A percentile compares a stretch with the other conserved stretches of the same genome.
These are phyloP conservation scores for Gigaspora rosea DNA, from an alignment of 192 early-diverging fungal genomes.

Conservation along the genomic window DNA sequence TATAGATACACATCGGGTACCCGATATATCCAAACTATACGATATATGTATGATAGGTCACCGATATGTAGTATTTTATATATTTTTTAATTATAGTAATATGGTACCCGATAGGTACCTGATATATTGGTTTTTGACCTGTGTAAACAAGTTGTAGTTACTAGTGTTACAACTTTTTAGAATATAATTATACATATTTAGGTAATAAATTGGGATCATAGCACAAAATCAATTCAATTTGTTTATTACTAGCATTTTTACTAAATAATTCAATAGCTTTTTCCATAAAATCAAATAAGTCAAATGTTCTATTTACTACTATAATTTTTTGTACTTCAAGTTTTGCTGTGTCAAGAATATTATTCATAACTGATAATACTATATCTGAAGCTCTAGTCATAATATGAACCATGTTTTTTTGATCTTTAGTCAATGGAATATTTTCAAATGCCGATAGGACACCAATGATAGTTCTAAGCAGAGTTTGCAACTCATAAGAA, in stretches of 20 bases:
- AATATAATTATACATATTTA: constrained; percentile 39
- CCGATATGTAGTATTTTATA: too few species aligned
- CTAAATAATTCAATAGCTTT: constrained; percentile 47
- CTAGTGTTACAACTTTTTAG: too few species aligned
- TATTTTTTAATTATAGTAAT: too few species aligned
- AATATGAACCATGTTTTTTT: constrained; percentile 48
- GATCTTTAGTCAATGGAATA: constrained; percentile 42
- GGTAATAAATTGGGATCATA: constrained; percentile 48
- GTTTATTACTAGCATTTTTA: constrained; percentile 40
- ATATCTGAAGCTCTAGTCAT: constrained; percentile 50
- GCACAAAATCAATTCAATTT: constrained; percentile 47
- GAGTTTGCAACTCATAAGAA: constrained; percentile 38
- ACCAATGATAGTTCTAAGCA: constrained; percentile 47
- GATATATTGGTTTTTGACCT: too few species aligned
- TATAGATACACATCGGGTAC: too few species aligned
- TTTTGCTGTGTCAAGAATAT: constrained; percentile 46
- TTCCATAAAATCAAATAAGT: constrained; percentile 42
- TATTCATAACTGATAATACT: constrained; percentile 44
- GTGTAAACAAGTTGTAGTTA: too few species aligned
- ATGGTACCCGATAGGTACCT: too few species aligned
- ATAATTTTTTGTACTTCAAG: constrained; percentile 44
- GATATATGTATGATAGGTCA: too few species aligned
- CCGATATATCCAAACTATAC: too few species aligned
- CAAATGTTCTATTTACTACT: constrained; percentile 50
- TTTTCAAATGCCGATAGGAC: constrained; percentile 46